These are phyloP conservation scores for Mollisiaceae sp. DNA, from an alignment of 2,329 filamentous ascomycete species.

Conservation along the genomic window DNA sequence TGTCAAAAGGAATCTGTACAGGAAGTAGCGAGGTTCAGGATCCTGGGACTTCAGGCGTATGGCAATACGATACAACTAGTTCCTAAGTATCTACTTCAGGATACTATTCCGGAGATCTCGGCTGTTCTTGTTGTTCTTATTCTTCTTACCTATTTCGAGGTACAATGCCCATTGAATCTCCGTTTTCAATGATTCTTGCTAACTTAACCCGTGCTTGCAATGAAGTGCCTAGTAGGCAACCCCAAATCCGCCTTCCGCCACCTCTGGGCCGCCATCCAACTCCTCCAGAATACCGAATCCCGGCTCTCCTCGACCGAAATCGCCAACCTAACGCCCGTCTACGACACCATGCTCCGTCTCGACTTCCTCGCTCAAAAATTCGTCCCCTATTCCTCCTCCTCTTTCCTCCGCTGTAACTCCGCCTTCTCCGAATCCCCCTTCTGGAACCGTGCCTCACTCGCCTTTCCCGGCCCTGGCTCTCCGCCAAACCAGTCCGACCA, in stretches of 20 bases:
- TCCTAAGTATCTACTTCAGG: conserved; percentile 15
- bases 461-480: no score
- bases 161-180: background rate
- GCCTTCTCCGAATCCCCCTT: conserved; percentile 26
- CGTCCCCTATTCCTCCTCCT: conserved; percentile 29
- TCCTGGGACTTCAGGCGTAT: conserved; percentile 28
- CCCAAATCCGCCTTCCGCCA: conserved; percentile 30
- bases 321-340: conserved; percentile 23
- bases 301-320: conserved; percentile 19
- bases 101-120: conserved; percentile 12
- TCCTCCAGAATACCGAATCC: conserved; percentile 25
- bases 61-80: conserved; percentile 26
- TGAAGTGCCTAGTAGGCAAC: conserved; percentile 29
- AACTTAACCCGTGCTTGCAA: background rate
- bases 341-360: conserved; percentile 29
- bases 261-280: conserved; percentile 31
- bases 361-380: conserved; percentile 33
- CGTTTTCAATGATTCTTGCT: conserved; percentile 7
- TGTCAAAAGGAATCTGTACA: conserved; percentile 18
- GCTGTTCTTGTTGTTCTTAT: conserved; percentile 28
- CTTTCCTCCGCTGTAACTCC: conserved; percentile 20
- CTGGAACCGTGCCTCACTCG: conserved; percentile 20
- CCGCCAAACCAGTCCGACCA: conserved; percentile 10
- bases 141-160: conserved; percentile 32
- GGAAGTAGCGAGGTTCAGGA: conserved; percentile 26